Base-by-base conservation (phyloP, 192 early-diverging fungal species). In the Coemansia sp. region DNA sequence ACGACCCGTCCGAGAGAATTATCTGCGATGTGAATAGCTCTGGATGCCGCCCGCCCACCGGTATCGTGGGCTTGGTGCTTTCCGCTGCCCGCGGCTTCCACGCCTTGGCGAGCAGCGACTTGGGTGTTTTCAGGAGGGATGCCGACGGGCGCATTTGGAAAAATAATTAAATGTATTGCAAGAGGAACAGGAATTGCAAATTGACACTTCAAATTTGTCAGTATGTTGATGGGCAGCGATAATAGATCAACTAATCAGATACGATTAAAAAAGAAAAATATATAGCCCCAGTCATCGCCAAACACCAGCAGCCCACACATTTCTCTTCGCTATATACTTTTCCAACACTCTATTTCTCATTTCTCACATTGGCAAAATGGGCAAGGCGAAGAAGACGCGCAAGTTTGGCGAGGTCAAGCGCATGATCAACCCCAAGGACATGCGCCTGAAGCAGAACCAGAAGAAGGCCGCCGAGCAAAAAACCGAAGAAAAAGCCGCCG, bases 381-480 rank as follows among this genome's bases (percentile, higher is more conserved):
- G 87, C 38, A 98, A 95, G 75, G 90, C 90, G 15, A 94, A 86
- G 54, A 88, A 82, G 57, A 95, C 93, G 31, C 86, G 90, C 79
- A 92, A 94, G 82, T 96, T 98, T 74, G 95, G 88, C 26, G 79
- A 86, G 45, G 91, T 94, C 36, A 98, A 98, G 80, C 87, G 93
- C 19, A 90, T 93, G 66, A 81, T 98, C 56, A 88, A 85, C 50
- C 88, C 90, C 23, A 93, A 91, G 27, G 95, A 98, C 72, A 78
- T 88, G 31, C 83, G 95, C 37, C 78, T 98, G 79, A 91, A 84
- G 58, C 56, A 65, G 63, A 70, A 69, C 52, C 74, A 80, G 80
- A 77, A 33, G 57, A 70, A 70, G 26, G 56, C 46, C 30, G 35
- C 10, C 2, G 59, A 55, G 3, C 31, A 53, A 21, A 37, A 68